Base-by-base conservation (phyloP, 2,329 filamentous ascomycete genomes). In the Coniochaeta sp. region DNA sequence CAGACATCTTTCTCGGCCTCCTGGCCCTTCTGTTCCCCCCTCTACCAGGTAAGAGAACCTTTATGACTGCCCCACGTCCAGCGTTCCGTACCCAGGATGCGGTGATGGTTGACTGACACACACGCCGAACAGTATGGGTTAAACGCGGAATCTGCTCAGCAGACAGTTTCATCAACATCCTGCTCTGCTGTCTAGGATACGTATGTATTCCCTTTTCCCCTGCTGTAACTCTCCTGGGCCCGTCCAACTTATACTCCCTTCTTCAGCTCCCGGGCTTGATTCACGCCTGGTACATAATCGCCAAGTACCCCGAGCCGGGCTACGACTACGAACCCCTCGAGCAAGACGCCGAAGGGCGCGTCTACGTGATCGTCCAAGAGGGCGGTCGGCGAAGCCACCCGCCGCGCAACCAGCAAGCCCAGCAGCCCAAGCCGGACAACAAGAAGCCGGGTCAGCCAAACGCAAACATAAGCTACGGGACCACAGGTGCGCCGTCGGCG, bases 251-350 rank as follows among this genome's bases (percentile, higher is more conserved):
- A 61, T 62, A 24, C 28, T 17, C 24, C 42, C 55, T n/a, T 28
- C 22, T 44, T 22, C 65, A 82, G 78, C 75, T 98, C 62, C 93
- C 93, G 22, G 93, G 93, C 62, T 88, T 98, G 57, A 79, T 99
- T 2, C 95, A 99, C 78, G 86, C 93, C 64, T 98, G 95, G 93
- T 99, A 98, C 82, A 96, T 98, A 75, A 97, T 99, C 75, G 85
- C 90, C 69, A 89, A 90, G 71, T 90, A 89, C 73, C 95, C 95
- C 61, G 93, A 97, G 62, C 66, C 83, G 44, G 81, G 87, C 61
- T 83, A 83, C 73, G 85, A 89, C 64, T 92, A 95, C 75, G 84
- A 90, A 57, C 73, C 89, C 24, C 28, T 57, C 44, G 75, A 83
- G 5, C 84, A 86, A 58, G 82, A 84, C 68, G 67, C 71, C 67